phyloP scores from a whole-genome alignment of 331 rosid species.

The Pyracantha coccinea region DNA sequence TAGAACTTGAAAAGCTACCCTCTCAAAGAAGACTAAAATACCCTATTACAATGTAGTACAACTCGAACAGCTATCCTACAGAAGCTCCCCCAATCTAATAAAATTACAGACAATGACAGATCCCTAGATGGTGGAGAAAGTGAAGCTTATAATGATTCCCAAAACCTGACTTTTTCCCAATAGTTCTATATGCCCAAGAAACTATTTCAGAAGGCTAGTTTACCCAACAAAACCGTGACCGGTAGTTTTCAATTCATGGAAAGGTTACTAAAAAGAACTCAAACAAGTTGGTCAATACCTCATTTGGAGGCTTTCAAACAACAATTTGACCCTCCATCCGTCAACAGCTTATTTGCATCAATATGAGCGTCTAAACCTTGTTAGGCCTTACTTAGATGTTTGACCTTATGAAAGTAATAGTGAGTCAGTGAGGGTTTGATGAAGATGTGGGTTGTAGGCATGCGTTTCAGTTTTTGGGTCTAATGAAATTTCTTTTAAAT shows the following conservation, averaged over 20 bases:
- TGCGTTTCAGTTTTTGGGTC: not conserved
- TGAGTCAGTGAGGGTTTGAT: not conserved
- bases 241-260: not conserved
- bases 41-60: not conserved
- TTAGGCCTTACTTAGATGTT: not conserved
- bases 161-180: not conserved
- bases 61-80: not conserved
- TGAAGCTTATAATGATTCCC: not conserved
- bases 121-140: not conserved
- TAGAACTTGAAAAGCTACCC: not conserved
- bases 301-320: not conserved
- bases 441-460: not conserved
- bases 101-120: too few species aligned
- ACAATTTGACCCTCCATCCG: not conserved
- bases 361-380: not conserved
- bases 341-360: not conserved
- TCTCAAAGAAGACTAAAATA: not conserved
- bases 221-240: not conserved
- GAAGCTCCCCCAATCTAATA: not conserved
- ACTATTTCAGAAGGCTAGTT: not conserved
- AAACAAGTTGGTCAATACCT: not conserved
- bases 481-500: not conserved
- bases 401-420: not conserved
- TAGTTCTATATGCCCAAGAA: not conserved
- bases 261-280: not conserved